Percentiles rank a stretch among this genome's conserved stretches.
Conservation (phyloP, 106 monocot genomes). For the Dendrobium catenatum region DNA sequence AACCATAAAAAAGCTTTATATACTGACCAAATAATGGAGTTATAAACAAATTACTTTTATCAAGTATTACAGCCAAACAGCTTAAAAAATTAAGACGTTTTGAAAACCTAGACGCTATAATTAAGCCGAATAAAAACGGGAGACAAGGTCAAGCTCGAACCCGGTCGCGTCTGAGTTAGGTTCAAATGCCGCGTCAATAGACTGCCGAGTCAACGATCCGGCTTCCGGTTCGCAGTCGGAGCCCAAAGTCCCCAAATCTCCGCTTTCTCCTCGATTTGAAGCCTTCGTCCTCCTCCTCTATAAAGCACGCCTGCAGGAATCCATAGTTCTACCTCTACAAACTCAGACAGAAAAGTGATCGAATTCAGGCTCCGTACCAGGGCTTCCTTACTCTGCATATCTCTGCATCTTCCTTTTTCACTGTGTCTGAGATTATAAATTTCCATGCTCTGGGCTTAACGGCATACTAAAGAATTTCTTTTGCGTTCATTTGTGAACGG, state of each 20-base stretch:
- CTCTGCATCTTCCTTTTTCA: not conserved
- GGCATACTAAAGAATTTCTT: not conserved
- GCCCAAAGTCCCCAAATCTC: slow-evolving; percentile 3
- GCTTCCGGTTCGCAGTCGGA: not conserved
- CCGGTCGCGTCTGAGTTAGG: not conserved
- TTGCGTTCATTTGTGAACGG: not conserved
- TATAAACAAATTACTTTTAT: no score
- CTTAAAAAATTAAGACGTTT: no score
- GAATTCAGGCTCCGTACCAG: not conserved
- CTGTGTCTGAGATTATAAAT: not conserved
- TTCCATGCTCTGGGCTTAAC: not conserved
- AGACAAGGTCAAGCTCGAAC: not conserved
- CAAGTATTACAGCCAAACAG: no score
- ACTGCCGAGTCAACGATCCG: not conserved
- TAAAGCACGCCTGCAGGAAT: not conserved
- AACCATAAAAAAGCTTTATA: no score
- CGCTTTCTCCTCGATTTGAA: not conserved
- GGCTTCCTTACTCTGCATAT: not conserved
- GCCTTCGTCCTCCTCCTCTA: not conserved
- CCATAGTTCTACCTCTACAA: not conserved
- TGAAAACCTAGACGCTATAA: no score
- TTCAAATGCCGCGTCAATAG: not conserved
- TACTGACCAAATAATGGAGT: no score
- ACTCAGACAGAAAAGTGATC: not conserved
- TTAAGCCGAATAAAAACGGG: no score